Conservation (phyloP, 305 asterid genomes). For the Lippia alba region DNA sequence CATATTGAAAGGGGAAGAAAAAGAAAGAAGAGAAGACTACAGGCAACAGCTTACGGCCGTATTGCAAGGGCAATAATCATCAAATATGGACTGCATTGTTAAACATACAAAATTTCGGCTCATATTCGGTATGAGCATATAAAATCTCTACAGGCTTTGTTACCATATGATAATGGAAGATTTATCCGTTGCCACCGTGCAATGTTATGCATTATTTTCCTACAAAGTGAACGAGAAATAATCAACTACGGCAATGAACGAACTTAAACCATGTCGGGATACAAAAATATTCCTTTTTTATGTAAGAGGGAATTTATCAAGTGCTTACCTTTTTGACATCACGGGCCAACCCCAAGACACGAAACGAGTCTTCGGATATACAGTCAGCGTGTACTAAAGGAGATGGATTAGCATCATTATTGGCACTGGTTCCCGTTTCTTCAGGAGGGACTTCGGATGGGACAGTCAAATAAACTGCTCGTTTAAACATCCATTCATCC, state of each 20-base stretch:
- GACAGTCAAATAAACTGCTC: slow-evolving; percentile 64
- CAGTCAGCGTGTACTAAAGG: slow-evolving; percentile 81
- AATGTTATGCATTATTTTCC: slow-evolving; percentile 40
- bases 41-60: slow-evolving; percentile 34
- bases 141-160: slow-evolving; percentile 10
- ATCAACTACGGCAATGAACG: background rate
- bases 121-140: slow-evolving; percentile 1
- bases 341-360: slow-evolving; percentile 48
- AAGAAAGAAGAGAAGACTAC: slow-evolving; percentile 24
- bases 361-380: slow-evolving; percentile 51
- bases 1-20: background rate
- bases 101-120: slow-evolving; percentile 44
- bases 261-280: too few relatives aligned
- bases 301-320: slow-evolving; percentile 1
- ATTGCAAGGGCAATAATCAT: slow-evolving; percentile 26
- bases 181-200: slow-evolving; percentile 29
- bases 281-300: background rate
- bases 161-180: slow-evolving; percentile 17
- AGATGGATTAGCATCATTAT: slow-evolving; percentile 42
- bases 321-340: slow-evolving; percentile 63
- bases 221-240: slow-evolving; percentile 35
- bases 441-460: slow-evolving; percentile 41
- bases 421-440: slow-evolving; percentile 30
- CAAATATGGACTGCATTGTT: slow-evolving; percentile 23
- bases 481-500: slow-evolving; percentile 89